Percentiles rank a stretch among this genome's conserved stretches.
phyloP scores from a whole-genome alignment of 768 basidiomycete genomes.

The Termitomyces sp. region DNA sequence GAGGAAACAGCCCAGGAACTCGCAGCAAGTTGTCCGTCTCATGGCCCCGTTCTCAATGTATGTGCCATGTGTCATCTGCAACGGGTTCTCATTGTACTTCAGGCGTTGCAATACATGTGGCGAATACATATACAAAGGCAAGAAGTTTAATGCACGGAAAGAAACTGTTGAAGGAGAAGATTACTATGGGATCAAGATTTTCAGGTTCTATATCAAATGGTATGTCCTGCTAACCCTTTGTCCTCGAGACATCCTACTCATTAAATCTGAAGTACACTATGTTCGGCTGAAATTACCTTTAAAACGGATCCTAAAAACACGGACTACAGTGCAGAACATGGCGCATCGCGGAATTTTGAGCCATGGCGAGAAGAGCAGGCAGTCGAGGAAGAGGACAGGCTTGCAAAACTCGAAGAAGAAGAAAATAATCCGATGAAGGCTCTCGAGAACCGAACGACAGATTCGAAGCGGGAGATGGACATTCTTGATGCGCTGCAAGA shows the following conservation, averaged over 20 bases:
- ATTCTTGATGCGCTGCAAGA: conserved; percentile 95
- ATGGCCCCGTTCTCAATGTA: conserved; percentile 99
- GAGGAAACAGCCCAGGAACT: conserved; percentile 86
- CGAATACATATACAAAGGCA: conserved; percentile 98
- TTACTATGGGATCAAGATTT: conserved; percentile 97
- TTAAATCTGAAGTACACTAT: conserved; percentile 63
- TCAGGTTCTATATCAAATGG: conserved; percentile 93
- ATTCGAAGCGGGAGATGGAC: conserved; percentile 98
- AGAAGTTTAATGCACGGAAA: conserved; percentile 99
- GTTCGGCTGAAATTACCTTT: conserved; percentile 98
- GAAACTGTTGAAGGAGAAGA: conserved; percentile 98
- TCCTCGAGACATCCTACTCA: conserved; percentile 12
- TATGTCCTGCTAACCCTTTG: conserved; percentile 27
- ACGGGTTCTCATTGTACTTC: conserved; percentile 7
- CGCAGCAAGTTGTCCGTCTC: conserved; percentile 95
- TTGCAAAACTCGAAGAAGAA: conserved; percentile 85
- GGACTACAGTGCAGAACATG: conserved; percentile 91
- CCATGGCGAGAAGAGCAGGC: conserved; percentile 88
- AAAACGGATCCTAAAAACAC: conserved; percentile 99
- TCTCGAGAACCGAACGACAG: conserved; percentile 87
- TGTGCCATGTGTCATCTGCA: conserved; percentile 18
- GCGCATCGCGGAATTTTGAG: conserved; percentile 96
- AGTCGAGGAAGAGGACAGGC: conserved; percentile 77
- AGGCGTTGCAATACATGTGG: conserved; percentile 96
- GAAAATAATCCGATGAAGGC: conserved; percentile 98